phyloP scores from a whole-genome alignment of 1,284 basidiomycete species.

The Microbotryum saponariae region DNA sequence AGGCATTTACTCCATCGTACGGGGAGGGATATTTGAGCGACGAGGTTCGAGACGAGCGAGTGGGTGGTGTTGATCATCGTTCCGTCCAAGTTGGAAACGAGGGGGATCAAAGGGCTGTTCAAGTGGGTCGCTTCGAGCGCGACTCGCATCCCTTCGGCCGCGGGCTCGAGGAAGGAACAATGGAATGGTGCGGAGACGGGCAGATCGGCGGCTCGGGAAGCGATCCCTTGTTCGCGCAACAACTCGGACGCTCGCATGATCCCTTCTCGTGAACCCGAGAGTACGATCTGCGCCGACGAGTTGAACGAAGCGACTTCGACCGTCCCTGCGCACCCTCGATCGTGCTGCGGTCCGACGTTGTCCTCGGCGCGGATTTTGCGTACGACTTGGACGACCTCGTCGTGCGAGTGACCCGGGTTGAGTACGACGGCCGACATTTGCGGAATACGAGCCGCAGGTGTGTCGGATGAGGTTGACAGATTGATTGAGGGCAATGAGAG shows the following conservation, averaged over 20 bases:
- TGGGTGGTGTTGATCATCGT: conserved; percentile 29
- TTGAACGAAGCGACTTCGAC: conserved; percentile 39
- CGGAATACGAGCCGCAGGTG: conserved; percentile 23
- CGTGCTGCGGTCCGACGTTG: neutral
- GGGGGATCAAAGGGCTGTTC: conserved; percentile 28
- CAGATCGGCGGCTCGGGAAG: conserved; percentile 37
- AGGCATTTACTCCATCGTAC: conserved; percentile 36
- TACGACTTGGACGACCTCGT: conserved; percentile 34
- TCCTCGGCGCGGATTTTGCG: conserved; percentile 20
- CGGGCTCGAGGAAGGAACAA: conserved; percentile 38
- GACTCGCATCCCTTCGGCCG: conserved; percentile 34
- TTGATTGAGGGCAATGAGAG: conserved; percentile 30
- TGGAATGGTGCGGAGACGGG: conserved; percentile 39
- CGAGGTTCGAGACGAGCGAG: conserved; percentile 32
- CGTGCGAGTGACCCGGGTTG: conserved; percentile 31
- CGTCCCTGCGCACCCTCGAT: conserved; percentile 10
- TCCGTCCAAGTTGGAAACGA: conserved; percentile 35
- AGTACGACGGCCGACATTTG: conserved; percentile 39
- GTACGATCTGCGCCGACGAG: conserved; percentile 36
- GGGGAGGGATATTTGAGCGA: conserved; percentile 35
- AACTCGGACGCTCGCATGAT: conserved; percentile 35
- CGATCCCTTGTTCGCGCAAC: conserved; percentile 33
- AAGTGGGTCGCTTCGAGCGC: conserved; percentile 30
- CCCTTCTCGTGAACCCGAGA: conserved; percentile 36
- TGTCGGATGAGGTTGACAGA: conserved; percentile 24